Evolutionary conservation across 169 alveolate species (phyloP).

Genomic region (Eimeria praecox): DNA sequence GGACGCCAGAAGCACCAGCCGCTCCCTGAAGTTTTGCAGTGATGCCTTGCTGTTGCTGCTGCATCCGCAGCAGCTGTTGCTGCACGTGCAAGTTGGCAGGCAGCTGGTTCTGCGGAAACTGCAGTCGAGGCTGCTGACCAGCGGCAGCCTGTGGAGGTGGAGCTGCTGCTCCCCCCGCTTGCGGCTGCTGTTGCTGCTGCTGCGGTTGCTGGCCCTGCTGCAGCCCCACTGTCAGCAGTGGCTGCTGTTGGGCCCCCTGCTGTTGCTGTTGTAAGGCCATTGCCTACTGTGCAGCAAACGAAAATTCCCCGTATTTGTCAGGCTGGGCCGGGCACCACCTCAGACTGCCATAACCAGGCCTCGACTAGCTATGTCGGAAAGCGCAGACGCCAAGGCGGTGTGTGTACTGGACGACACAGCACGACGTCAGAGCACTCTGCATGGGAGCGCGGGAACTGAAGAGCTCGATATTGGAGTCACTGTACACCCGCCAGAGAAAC

Average conservation of each 20-base stretch:
- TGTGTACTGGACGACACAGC: constrained; percentile 64
- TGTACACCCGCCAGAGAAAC: constrained; percentile 9
- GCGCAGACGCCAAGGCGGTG: constrained; percentile 63
- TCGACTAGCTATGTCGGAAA: constrained; percentile 43
- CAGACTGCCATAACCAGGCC: not conserved
- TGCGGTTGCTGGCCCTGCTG: constrained; percentile 64
- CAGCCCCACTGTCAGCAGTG: constrained; percentile 69
- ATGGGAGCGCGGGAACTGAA: constrained; percentile 58
- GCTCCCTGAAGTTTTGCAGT: constrained; percentile 64
- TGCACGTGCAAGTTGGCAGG: constrained; percentile 73
- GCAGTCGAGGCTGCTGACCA: constrained; percentile 71
- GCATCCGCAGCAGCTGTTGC: constrained; percentile 75
- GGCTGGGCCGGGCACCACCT: constrained; percentile 26
- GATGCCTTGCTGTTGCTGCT: constrained; percentile 75
- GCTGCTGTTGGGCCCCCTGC: constrained; percentile 78
- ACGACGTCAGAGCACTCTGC: constrained; percentile 43
- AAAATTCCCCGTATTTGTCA: not conserved
- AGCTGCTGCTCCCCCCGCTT: constrained; percentile 12
- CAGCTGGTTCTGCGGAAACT: constrained; percentile 63
- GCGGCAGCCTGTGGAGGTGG: constrained; percentile 11
- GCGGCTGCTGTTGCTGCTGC: constrained; percentile 60
- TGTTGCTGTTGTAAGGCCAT: constrained; percentile 71
- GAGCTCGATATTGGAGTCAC: constrained; percentile 31
- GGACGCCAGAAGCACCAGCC: constrained; percentile 67
- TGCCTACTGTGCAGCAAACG: not conserved